Conservation (phyloP, 805 yeast species). For the Lipomyces chichibuensis region DNA sequence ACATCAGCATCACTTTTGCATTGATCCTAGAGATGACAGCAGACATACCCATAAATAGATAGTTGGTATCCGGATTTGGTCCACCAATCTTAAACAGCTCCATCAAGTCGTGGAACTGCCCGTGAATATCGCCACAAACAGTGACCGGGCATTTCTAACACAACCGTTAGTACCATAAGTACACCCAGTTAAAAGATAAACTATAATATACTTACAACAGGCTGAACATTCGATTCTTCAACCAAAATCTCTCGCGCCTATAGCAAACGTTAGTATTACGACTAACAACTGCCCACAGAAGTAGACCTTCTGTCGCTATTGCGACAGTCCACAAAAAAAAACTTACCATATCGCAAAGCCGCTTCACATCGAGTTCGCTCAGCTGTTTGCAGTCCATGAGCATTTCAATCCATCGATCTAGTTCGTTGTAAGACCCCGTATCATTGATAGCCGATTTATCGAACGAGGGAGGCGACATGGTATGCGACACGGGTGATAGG, state of each 20-base stretch:
- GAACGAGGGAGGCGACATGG: slow-evolving; percentile 19
- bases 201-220: slow-evolving; percentile 54
- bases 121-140: slow-evolving; percentile 90
- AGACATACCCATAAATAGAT: slow-evolving; percentile 66
- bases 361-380: slow-evolving; percentile 75
- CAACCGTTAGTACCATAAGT: not conserved
- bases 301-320: not conserved
- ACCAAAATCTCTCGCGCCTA: slow-evolving; percentile 71
- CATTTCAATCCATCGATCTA: slow-evolving; percentile 87
- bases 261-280: not conserved
- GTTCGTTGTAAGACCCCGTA: slow-evolving; percentile 54
- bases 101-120: slow-evolving; percentile 93
- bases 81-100: slow-evolving; percentile 94
- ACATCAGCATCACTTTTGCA: not conserved
- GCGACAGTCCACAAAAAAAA: slow-evolving; percentile 39
- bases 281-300: not conserved
- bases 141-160: slow-evolving; percentile 80
- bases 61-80: slow-evolving; percentile 88
- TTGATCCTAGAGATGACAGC: not conserved
- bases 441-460: slow-evolving; percentile 31
- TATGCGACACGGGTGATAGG: slow-evolving; percentile 30
- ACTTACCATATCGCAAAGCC: slow-evolving; percentile 74
- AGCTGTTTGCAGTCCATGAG: slow-evolving; percentile 78
- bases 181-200: not conserved
- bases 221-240: slow-evolving; percentile 90